phyloP scores from a whole-genome alignment of 2,329 filamentous ascomycete species.

The Fusarium verrucosum region DNA sequence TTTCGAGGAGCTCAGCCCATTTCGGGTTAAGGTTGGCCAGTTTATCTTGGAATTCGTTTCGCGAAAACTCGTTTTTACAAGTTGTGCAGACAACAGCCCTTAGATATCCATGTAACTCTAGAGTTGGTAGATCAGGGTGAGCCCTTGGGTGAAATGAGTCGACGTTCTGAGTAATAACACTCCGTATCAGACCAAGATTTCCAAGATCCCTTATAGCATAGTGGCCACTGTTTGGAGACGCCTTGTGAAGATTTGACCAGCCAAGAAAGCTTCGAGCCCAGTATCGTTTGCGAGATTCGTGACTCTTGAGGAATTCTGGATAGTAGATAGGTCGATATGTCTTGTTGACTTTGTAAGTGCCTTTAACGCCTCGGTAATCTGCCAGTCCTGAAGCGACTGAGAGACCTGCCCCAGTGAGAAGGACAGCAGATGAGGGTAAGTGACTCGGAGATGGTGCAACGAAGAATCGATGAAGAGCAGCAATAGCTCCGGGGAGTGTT shows the following conservation, averaged over 20 bases:
- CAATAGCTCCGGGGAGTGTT: slow-evolving; percentile 76
- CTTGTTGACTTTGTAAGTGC: slow-evolving; percentile 93
- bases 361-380: slow-evolving; percentile 89
- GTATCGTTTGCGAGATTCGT: slow-evolving; percentile 89
- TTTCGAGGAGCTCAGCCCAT: slow-evolving; percentile 80
- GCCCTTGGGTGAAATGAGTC: slow-evolving; percentile 88
- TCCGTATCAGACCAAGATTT: slow-evolving; percentile 74
- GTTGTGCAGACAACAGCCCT: slow-evolving; percentile 82
- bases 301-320: slow-evolving; percentile 83
- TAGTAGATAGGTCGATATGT: slow-evolving; percentile 92
- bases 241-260: slow-evolving; percentile 83
- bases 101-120: slow-evolving; percentile 93
- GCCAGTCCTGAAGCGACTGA: slow-evolving; percentile 92
- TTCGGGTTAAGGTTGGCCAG: slow-evolving; percentile 83
- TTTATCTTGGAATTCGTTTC: slow-evolving; percentile 78
- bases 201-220: slow-evolving; percentile 78
- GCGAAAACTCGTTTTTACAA: slow-evolving; percentile 76
- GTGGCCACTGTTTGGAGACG: slow-evolving; percentile 83
- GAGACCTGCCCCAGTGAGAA: slow-evolving; percentile 84
- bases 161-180: slow-evolving; percentile 94
- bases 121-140: slow-evolving; percentile 76
- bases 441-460: slow-evolving; percentile 63
- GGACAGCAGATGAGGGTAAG: slow-evolving; percentile 58
- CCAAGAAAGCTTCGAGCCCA: slow-evolving; percentile 96
- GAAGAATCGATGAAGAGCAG: slow-evolving; percentile 81